Conservation (phyloP, 169 alveolate genomes). For the Babesia caballi region DNA sequence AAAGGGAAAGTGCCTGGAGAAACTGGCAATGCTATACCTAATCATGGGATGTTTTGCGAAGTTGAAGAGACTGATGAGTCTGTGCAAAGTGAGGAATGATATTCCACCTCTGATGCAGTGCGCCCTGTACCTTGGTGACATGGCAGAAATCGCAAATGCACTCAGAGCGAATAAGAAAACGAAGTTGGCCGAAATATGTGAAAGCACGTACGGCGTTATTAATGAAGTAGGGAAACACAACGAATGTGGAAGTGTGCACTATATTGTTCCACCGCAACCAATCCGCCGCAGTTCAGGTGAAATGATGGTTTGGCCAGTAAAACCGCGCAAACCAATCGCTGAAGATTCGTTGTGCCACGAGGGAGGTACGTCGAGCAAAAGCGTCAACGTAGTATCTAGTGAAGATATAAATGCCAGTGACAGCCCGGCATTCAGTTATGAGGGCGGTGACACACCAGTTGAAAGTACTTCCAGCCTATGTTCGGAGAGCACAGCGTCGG, state of each 20-base stretch:
- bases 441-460: too few relatives aligned
- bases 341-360: constrained; percentile 6
- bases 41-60: constrained; percentile 80
- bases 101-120: constrained; percentile 19
- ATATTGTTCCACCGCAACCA: constrained; percentile 60
- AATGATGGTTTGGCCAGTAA: constrained; percentile 22
- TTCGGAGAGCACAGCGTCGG: too few relatives aligned
- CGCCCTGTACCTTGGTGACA: constrained; percentile 49
- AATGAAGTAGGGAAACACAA: background rate
- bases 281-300: constrained; percentile 42
- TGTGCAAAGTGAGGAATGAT: constrained; percentile 66
- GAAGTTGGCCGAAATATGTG: constrained; percentile 40
- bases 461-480: too few relatives aligned
- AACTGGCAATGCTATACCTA: constrained; percentile 81
- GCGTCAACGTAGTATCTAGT: too few relatives aligned
- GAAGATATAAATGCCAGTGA: too few relatives aligned
- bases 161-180: constrained; percentile 36
- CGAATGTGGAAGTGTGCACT: constrained; percentile 1
- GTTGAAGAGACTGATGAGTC: constrained; percentile 71
- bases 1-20: constrained; percentile 81
- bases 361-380: too few relatives aligned
- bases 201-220: constrained; percentile 20
- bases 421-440: too few relatives aligned
- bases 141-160: constrained; percentile 31
- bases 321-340: background rate